phyloP scores from a whole-genome alignment of 1,284 basidiomycete genomes.

The Heterobasidion annosum region DNA sequence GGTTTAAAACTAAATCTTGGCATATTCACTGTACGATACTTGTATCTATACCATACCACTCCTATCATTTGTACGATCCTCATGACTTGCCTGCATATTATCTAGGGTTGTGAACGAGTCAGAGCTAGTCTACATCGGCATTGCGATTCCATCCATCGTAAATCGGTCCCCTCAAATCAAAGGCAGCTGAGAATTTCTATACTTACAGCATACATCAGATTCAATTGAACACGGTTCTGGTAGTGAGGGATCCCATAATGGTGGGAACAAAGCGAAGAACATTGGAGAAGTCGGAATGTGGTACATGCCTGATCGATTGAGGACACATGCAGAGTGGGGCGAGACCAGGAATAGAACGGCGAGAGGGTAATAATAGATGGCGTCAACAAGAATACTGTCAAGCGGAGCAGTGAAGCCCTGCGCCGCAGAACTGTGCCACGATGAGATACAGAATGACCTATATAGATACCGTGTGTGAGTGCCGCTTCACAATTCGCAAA shows the following conservation, averaged over 20 bases:
- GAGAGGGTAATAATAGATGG: neutral
- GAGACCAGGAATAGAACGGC: neutral
- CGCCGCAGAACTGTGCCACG: conserved; percentile 82
- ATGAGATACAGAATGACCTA: conserved; percentile 75
- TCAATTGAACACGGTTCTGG: no score
- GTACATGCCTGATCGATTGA: no score
- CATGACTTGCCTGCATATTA: no score
- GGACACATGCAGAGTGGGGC: neutral
- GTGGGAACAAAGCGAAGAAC: no score
- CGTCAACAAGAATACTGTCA: neutral
- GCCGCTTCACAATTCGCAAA: conserved; percentile 2
- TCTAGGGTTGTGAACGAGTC: no score
- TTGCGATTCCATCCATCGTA: neutral
- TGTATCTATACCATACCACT: neutral
- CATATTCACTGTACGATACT: neutral
- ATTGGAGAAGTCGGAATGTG: no score
- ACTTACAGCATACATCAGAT: no score
- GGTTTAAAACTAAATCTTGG: neutral
- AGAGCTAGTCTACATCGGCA: neutral
- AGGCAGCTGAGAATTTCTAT: no score
- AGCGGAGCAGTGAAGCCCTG: conserved; percentile 34
- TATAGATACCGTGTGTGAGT: conserved; percentile 4
- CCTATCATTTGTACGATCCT: no score
- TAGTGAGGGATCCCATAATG: no score
- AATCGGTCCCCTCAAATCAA: neutral